A percentile compares a stretch with the other conserved stretches of the same genome.
These are phyloP conservation scores for Nothophytophthora sp. DNA, from an alignment of 352 stramenopile genomes.

Conservation along the genomic window DNA sequence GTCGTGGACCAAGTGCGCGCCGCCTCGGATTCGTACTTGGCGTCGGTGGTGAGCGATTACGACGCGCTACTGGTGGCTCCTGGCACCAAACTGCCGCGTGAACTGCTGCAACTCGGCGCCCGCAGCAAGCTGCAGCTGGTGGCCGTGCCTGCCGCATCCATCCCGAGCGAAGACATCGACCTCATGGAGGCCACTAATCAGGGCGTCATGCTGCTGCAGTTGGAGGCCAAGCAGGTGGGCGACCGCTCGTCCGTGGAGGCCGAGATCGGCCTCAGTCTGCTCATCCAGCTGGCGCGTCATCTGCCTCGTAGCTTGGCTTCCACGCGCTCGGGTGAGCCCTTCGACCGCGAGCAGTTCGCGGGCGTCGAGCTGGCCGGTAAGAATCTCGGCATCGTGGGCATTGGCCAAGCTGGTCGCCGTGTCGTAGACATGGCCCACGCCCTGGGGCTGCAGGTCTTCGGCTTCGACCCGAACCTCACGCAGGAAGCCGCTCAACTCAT, in stretches of 20 bases:
- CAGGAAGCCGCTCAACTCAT: slow-evolving; percentile 62
- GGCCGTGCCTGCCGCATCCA: slow-evolving; percentile 50
- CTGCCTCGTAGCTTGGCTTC: slow-evolving; percentile 53
- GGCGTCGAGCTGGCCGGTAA: slow-evolving; percentile 67
- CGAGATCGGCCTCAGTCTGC: slow-evolving; percentile 61
- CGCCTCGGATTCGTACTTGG: slow-evolving; percentile 32
- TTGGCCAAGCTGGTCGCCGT: slow-evolving; percentile 70
- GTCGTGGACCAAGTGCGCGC: slow-evolving; percentile 52
- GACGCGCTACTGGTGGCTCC: slow-evolving; percentile 69
- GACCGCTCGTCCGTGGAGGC: slow-evolving; percentile 78
- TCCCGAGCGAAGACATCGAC: slow-evolving; percentile 68
- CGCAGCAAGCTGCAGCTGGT: slow-evolving; percentile 54
- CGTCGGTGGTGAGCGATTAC: slow-evolving; percentile 40
- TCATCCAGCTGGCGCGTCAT: slow-evolving; percentile 66
- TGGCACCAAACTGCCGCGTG: slow-evolving; percentile 40
- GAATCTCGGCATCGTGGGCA: slow-evolving; percentile 66
- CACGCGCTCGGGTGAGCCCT: slow-evolving; percentile 23
- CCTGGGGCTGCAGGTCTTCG: slow-evolving; percentile 68
- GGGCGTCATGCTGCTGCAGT: slow-evolving; percentile 72
- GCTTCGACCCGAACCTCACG: slow-evolving; percentile 77
- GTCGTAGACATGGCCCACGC: slow-evolving; percentile 75
- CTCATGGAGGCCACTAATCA: slow-evolving; percentile 78
- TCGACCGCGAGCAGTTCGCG: slow-evolving; percentile 51
- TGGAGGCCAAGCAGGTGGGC: slow-evolving; percentile 72
- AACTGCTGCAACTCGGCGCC: slow-evolving; percentile 43